A percentile compares a stretch with the other conserved stretches of the same genome.
These are phyloP conservation scores for Themeda triandra DNA, from an alignment of 176 grass and related monocot species.

Conservation along the genomic window DNA sequence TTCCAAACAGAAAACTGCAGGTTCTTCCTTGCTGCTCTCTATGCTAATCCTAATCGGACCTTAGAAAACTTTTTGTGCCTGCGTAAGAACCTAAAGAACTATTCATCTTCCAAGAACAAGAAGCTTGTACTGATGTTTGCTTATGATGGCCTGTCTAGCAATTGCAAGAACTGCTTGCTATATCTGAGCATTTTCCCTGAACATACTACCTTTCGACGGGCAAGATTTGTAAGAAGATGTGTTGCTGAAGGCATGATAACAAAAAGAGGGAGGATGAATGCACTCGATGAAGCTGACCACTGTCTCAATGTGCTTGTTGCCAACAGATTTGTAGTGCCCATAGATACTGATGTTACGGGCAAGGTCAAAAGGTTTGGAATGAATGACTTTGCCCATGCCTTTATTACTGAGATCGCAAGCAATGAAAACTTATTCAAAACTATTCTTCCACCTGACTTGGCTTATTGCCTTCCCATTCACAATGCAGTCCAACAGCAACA, in stretches of 20 bases:
- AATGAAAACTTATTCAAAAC: background rate
- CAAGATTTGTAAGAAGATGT: constrained; percentile 2
- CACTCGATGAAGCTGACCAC: background rate
- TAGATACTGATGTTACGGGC: background rate
- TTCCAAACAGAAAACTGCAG: no score
- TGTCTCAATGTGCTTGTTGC: background rate
- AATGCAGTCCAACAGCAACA: no score
- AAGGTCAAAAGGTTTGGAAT: background rate
- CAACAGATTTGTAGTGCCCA: background rate
- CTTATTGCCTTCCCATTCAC: background rate
- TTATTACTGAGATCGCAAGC: no score
- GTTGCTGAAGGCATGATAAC: background rate
- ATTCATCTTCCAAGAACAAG: no score
- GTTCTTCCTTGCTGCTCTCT: no score
- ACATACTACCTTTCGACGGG: background rate
- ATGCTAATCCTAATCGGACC: no score
- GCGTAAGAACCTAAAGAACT: no score
- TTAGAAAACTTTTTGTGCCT: no score
- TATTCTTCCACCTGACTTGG: background rate
- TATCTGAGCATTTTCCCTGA: constrained; percentile 8
- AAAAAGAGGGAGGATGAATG: background rate
- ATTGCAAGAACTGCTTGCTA: background rate
- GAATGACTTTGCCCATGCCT: background rate
- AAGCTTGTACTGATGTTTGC: no score
- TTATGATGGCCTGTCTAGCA: background rate